Evolutionary conservation across 345 rosid genomes (phyloP), one percentile per base, ranked within the genome.

Genomic region (Populus deltoides): DNA sequence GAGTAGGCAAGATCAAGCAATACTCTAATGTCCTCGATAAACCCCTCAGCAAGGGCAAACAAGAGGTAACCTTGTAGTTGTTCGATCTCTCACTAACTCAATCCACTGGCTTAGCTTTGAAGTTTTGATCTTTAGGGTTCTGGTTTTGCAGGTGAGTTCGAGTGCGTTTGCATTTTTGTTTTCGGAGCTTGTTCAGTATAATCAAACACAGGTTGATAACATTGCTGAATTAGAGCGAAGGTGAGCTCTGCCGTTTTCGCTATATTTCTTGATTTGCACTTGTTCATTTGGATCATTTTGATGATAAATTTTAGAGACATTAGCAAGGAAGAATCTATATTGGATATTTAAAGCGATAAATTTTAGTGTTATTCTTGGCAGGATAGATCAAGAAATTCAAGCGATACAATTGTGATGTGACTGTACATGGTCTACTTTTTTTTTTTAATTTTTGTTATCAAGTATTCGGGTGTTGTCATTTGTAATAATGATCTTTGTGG

Each of bases 41-140:
- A 79, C 97, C 99, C 59, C 97, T 96, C 78, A 87, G 92, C 88
- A 96, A 92, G 88, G 97, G 99, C 86, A 96, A 96, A 77, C 99
- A 92, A 86, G 99, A 96, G 97, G 99, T 93, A 39, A 53, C 71
- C 25, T 39, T 68, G 25, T 36, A 77, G 63, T 79, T 78, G 66
- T 17, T 57, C 66, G 59, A 63, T 69, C 62, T 66, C 69, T 66
- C 8, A 33, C 41, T 15, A 17, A 33, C 69, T 27, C 18, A 5
- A 39, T 7, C 8, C 31, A 33, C 38, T 76, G 29, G 6, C 11
- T 49, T 41, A 36, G 20, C 13, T 67, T 69, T 27, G 61, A 70
- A n/a, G 53, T 33, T 33, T 35, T 7, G 65, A 59, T 5, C 65
- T n/a, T 15, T 51, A 53, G 20, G 9, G 10, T 83, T 87, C 78